These are phyloP conservation scores for Neoboletus magnificus DNA, from an alignment of 768 basidiomycete species.

Conservation along the genomic window DNA sequence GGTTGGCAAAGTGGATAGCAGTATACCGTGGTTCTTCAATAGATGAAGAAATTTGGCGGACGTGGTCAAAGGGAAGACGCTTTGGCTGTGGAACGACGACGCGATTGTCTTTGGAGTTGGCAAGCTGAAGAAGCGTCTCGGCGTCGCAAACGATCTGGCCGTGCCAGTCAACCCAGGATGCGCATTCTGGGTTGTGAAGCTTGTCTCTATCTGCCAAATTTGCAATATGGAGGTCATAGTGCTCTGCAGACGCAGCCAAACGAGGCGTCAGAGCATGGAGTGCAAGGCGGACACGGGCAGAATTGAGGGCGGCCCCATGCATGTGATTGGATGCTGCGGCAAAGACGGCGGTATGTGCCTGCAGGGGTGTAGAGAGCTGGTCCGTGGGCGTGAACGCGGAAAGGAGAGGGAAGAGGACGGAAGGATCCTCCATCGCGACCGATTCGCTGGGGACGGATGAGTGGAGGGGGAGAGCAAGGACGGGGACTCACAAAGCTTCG, in stretches of 20 bases:
- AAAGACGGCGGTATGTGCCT: constrained; percentile 40
- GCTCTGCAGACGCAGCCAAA: constrained; percentile 79
- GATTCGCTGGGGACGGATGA: constrained; percentile 63
- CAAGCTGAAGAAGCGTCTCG: constrained; percentile 53
- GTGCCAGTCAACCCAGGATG: constrained; percentile 85
- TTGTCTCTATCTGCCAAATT: constrained; percentile 23
- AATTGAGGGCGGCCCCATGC: constrained; percentile 45
- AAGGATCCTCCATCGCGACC: constrained; percentile 65
- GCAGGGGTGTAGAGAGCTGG: constrained; percentile 39
- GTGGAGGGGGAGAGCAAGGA: background rate
- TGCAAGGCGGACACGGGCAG: constrained; percentile 69
- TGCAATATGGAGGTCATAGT: constrained; percentile 48
- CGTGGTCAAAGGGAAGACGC: constrained; percentile 75
- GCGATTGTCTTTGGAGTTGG: constrained; percentile 44
- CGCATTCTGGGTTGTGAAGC: constrained; percentile 39
- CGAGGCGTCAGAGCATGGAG: constrained; percentile 77
- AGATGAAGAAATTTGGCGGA: constrained; percentile 49
- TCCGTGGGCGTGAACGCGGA: constrained; percentile 52
- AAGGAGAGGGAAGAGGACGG: constrained; percentile 74
- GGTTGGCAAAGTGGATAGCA: constrained; percentile 76
- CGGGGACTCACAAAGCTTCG: constrained; percentile 28
- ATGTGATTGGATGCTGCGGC: constrained; percentile 45
- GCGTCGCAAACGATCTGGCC: constrained; percentile 69
- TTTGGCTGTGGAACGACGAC: constrained; percentile 27
- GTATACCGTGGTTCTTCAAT: constrained; percentile 51